Percentiles rank a stretch among this genome's conserved stretches.
Conservation (phyloP, 805 yeast species). For the Jamesozyma gamospora region DNA sequence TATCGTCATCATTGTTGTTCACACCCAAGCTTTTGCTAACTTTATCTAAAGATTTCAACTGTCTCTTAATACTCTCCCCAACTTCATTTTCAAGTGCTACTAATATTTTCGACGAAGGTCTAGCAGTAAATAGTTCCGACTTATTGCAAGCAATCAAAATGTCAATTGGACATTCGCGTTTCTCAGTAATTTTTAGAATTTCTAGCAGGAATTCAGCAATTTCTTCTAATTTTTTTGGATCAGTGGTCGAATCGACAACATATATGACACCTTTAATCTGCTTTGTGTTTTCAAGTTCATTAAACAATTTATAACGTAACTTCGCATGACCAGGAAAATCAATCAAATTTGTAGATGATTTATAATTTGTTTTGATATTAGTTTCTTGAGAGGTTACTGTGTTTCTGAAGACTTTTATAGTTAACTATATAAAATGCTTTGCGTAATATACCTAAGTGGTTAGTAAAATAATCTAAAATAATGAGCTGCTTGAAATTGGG, state of each 20-base stretch:
- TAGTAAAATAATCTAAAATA: slow-evolving; percentile 1
- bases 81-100: slow-evolving; percentile 55
- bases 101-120: slow-evolving; percentile 55
- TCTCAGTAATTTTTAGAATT: slow-evolving; percentile 53
- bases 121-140: slow-evolving; percentile 72
- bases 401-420: slow-evolving; percentile 21
- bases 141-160: slow-evolving; percentile 76
- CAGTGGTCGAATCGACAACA: slow-evolving; percentile 65
- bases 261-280: slow-evolving; percentile 60
- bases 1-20: slow-evolving; percentile 19
- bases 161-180: slow-evolving; percentile 54
- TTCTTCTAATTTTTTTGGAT: slow-evolving; percentile 37
- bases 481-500: background rate
- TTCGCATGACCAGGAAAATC: slow-evolving; percentile 90
- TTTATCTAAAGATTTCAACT: slow-evolving; percentile 37
- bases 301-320: slow-evolving; percentile 46
- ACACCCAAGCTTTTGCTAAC: slow-evolving; percentile 26
- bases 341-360: slow-evolving; percentile 40
- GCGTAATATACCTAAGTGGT: background rate
- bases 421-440: slow-evolving; percentile 20
- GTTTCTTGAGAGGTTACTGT: slow-evolving; percentile 47
- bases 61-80: slow-evolving; percentile 38
- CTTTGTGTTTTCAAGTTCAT: slow-evolving; percentile 33
- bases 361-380: slow-evolving; percentile 29
- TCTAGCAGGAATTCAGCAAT: slow-evolving; percentile 52